Base-by-base conservation (phyloP, 768 basidiomycete genomes). In the Bullera alba region DNA sequence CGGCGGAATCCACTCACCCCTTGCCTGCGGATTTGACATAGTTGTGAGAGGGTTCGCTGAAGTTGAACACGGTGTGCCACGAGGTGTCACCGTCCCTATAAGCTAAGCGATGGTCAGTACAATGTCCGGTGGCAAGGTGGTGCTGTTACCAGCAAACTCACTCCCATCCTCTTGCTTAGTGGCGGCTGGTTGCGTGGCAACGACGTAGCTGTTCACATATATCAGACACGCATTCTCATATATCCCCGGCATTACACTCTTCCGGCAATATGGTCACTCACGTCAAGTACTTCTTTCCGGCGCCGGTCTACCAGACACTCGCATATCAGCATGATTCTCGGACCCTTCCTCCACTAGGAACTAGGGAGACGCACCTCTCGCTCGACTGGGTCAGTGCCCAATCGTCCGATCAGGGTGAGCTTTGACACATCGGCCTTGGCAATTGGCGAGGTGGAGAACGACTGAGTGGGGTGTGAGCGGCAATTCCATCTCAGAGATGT, bases 31-130 rank as follows among this genome's bases (percentile, higher is more conserved):
- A 36, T 8, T 53, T 34, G 0, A 65, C 17, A 7, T 34, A 19
- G 2, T 42, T 43, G 46, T 65, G 60, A 6, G 49, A 42, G 14
- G 21, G 36, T 35, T 65, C 63, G 42, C 58, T 62, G 46, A 65
- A 65, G 1, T 57, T 53, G 29, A 62, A 65, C 15, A 65, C 58
- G 19, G 55, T 61, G 28, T 65, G 63, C 63, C 63, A 65, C 8
- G 49, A 51, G 21, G 63, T 65, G 4, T 49, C 50, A 7, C 48
- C 48, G n/a, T 45, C 46, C 3, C 43, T 48, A 10, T 29, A 26
- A 21, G 35, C 61, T 63, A 30, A 10, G 25, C 5, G 4, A 2
- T 12, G 1, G 39, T 15, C n/a, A 28, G 12, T 16, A 22, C 22
- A 14, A 22, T n/a, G 39, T 15, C 34, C 17, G 19, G 5, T 7